A percentile compares a stretch with the other conserved stretches of the same genome.
These are phyloP conservation scores for Arthrobotrys entomopaga DNA, from an alignment of 2,329 filamentous ascomycete genomes.

Conservation along the genomic window DNA sequence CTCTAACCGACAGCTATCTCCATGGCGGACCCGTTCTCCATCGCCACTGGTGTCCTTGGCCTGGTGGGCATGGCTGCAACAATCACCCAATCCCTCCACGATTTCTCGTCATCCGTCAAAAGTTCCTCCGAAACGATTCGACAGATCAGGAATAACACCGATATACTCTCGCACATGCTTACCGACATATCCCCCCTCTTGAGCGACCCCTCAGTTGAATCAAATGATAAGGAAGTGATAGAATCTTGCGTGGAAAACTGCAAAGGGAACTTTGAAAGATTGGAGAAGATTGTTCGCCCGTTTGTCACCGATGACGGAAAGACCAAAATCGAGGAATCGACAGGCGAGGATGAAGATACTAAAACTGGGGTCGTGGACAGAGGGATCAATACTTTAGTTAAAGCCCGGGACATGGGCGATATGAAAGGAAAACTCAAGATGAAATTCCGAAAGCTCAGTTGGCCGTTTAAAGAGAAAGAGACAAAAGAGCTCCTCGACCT, in stretches of 20 bases:
- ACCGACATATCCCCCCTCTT: constrained; percentile 38
- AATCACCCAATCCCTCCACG: constrained; percentile 39
- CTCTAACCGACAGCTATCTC: not conserved
- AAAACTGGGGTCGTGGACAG: not conserved
- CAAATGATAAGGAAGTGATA: constrained; percentile 44
- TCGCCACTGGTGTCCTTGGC: constrained; percentile 36
- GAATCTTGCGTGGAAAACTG: constrained; percentile 43
- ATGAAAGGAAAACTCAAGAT: constrained; percentile 24
- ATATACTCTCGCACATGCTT: constrained; percentile 49
- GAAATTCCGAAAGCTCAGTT: constrained; percentile 30
- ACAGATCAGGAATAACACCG: constrained; percentile 40
- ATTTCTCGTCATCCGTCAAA: constrained; percentile 41
- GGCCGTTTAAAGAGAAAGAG: constrained; percentile 51
- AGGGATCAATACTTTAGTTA: not conserved
- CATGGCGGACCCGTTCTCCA: constrained; percentile 50
- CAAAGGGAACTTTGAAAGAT: constrained; percentile 40
- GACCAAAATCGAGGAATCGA: not conserved
- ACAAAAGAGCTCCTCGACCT: constrained; percentile 41
- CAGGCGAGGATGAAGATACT: not conserved
- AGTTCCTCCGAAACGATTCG: constrained; percentile 38
- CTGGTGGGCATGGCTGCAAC: constrained; percentile 31
- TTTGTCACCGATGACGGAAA: constrained; percentile 8
- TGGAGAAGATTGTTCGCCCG: constrained; percentile 41
- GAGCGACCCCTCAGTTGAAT: constrained; percentile 31
- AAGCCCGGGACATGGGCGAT: constrained; percentile 9